phyloP scores from a whole-genome alignment of 768 basidiomycete species.

The Agaricus bisporus region DNA sequence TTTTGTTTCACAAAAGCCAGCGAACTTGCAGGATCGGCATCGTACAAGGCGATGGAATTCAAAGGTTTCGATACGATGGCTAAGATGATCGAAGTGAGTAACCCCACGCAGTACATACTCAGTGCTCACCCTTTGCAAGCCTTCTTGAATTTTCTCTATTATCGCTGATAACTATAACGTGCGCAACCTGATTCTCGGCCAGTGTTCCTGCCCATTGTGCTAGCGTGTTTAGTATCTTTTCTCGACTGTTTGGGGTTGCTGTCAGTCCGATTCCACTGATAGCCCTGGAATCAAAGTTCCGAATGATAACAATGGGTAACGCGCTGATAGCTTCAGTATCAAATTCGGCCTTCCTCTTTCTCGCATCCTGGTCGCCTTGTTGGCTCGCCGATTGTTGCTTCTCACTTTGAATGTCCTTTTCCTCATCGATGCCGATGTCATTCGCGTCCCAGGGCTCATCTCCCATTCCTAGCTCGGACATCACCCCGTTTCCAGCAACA shows the following conservation, averaged over 20 bases:
- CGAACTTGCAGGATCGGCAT: slow-evolving; percentile 79
- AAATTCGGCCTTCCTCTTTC: slow-evolving; percentile 17
- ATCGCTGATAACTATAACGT: slow-evolving; percentile 88
- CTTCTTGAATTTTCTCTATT: slow-evolving; percentile 82
- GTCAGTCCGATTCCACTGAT: slow-evolving; percentile 4
- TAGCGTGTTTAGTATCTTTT: slow-evolving; percentile 69
- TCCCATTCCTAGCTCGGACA: slow-evolving; percentile 81
- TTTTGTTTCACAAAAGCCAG: slow-evolving; percentile 79
- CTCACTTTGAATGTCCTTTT: background rate
- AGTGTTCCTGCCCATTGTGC: slow-evolving; percentile 82
- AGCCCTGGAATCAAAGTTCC: slow-evolving; percentile 63
- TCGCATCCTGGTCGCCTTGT: slow-evolving; percentile 4
- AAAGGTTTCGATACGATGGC: slow-evolving; percentile 84
- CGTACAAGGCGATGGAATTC: slow-evolving; percentile 69
- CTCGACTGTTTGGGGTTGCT: slow-evolving; percentile 36
- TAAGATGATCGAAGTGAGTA: slow-evolving; percentile 19
- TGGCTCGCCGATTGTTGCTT: background rate
- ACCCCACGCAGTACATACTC: background rate
- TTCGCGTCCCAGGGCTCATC: slow-evolving; percentile 49
- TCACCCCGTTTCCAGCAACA: slow-evolving; percentile 80
- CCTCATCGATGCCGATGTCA: background rate
- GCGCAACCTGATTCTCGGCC: slow-evolving; percentile 81
- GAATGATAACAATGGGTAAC: slow-evolving; percentile 83
- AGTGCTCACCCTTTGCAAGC: slow-evolving; percentile 64
- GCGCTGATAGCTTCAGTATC: slow-evolving; percentile 49